Evolutionary conservation across 345 rosid genomes (phyloP), one percentile per base, ranked within the genome.

Genomic region (Moricandia moricandioides): DNA sequence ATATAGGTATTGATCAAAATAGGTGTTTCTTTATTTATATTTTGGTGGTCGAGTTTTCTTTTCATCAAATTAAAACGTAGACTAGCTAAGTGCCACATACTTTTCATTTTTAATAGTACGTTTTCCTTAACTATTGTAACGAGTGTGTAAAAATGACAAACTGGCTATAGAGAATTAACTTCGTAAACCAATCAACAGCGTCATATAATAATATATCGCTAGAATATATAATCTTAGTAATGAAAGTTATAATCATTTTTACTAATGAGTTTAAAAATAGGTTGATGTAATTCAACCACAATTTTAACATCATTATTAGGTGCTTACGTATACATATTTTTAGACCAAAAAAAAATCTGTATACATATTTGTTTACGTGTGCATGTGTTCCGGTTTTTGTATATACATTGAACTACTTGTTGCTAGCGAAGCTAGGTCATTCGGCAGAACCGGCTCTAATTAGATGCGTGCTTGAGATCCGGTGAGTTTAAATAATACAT

Each of bases 341-440:
- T n/a, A n/a, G n/a, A n/a, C n/a, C n/a, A n/a, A n/a, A n/a, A n/a
- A n/a, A n/a, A n/a, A n/a, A n/a, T n/a, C n/a, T n/a, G 10, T 33
- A 13, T 61, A 16, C 17, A 12, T 29, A 40, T 8, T 5, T 65
- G 47, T 56, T 27, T 65, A 67, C 67, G 73, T 74, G 54, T 67
- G 66, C 72, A 74, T 74, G 60, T 58, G 65, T 56, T 57, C 17
- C 39, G 2, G 9, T 6, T 58, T 33, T n/a, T 21, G 78, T 10
- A 27, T 8, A 59, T 37, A 21, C 24, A 68, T 68, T 26, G 45
- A 17, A 51, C 10, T 61, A 51, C 43, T 13, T 69, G 0, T 39
- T 62, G 69, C 27, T 61, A 69, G 63, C 54, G 31, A 67, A 60
- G 62, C 61, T 35, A 26, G 3, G 1, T 21, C 24, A 21, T 21